A percentile compares a stretch with the other conserved stretches of the same genome.
phyloP scores from a whole-genome alignment of 257 asterid genomes.

The Gynochthodes officinalis region DNA sequence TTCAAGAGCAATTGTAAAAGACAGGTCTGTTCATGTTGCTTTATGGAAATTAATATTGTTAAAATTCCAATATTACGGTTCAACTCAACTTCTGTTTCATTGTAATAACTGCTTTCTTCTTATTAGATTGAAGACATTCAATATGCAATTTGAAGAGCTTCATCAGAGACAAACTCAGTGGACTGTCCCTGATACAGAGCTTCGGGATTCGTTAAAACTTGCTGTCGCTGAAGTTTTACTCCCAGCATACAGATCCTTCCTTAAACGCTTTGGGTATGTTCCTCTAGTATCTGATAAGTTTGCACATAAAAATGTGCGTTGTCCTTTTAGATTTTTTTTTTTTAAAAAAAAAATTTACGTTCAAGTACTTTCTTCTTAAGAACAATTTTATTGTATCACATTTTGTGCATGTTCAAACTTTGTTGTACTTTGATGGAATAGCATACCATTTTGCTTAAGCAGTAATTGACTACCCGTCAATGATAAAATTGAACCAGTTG shows the following conservation, averaged over 20 bases:
- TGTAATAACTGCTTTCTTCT: conserved; percentile 7
- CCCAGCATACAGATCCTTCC: conserved; percentile 96
- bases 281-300: not conserved
- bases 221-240: conserved; percentile 96
- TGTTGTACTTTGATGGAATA: not conserved
- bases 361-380: not conserved
- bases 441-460: not conserved
- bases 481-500: not conserved
- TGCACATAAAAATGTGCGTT: not conserved
- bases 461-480: too few species aligned
- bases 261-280: conserved; percentile 82
- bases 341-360: too few species aligned
- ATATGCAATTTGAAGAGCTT: conserved; percentile 90
- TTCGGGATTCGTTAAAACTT: conserved; percentile 88
- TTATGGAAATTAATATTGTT: conserved; percentile 3
- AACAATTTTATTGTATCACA: not conserved
- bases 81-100: conserved; percentile 1
- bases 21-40: conserved; percentile 49
- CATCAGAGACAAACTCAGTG: conserved; percentile 98
- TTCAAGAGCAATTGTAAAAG: conserved; percentile 84
- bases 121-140: conserved; percentile 79
- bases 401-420: not conserved
- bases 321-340: not conserved
- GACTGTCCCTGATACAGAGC: conserved; percentile 98
- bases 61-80: conserved; percentile 1